These are phyloP conservation scores for Solanum lycopersicoides DNA, from an alignment of 257 asterid genomes.

Conservation along the genomic window DNA sequence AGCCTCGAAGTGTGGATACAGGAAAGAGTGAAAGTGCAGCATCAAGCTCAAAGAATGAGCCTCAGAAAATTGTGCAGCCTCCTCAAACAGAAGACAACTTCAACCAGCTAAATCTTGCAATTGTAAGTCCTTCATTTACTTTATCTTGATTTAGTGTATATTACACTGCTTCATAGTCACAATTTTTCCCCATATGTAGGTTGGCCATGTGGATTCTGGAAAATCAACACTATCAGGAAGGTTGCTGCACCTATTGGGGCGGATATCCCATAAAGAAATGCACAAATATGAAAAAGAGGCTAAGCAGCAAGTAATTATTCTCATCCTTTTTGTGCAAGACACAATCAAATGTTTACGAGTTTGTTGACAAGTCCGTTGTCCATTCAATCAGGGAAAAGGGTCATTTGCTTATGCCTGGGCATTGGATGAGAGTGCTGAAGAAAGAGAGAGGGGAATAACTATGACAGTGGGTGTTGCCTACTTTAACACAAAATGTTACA, in stretches of 20 bases:
- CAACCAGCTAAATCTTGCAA: conserved; percentile 87
- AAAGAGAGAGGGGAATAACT: conserved; percentile 97
- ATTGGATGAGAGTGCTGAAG: conserved; percentile 95
- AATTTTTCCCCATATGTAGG: conserved; percentile 32
- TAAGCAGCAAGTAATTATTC: conserved; percentile 49
- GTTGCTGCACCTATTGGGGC: conserved; percentile 79
- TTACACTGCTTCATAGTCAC: background rate
- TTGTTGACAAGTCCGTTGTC: conserved; percentile 9
- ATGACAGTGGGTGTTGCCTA: conserved; percentile 96
- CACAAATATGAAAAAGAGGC: conserved; percentile 88
- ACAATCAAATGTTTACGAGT: background rate
- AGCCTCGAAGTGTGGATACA: conserved; percentile 29
- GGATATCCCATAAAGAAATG: conserved; percentile 73
- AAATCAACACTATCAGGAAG: conserved; percentile 98
- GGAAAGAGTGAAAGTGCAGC: conserved; percentile 22
- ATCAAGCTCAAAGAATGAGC: conserved; percentile 39
- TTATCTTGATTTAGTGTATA: background rate
- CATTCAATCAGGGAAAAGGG: conserved; percentile 78
- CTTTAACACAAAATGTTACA: conserved; percentile 59
- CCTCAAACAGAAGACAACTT: conserved; percentile 35
- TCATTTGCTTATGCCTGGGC: conserved; percentile 99
- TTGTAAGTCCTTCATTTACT: conserved; percentile 37
- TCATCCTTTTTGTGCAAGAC: background rate
- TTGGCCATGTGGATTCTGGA: conserved; percentile 99
- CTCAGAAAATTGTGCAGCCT: conserved; percentile 71